Evolutionary conservation across 305 asterid species (phyloP).

Genomic region (Rubia tinctorum): DNA sequence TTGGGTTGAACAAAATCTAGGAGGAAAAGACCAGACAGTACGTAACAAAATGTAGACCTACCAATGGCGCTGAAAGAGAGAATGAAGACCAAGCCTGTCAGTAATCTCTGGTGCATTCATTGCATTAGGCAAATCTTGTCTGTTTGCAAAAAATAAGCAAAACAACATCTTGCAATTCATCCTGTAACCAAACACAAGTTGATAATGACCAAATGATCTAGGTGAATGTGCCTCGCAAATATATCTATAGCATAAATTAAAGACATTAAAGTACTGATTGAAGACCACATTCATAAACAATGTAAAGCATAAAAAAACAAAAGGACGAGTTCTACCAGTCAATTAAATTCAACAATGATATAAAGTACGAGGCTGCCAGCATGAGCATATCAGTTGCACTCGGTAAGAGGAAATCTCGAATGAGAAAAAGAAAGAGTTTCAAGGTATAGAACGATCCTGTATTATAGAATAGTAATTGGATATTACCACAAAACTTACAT

Average conservation of each 20-base stretch:
- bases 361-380: neutral
- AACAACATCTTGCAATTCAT: too few relatives aligned
- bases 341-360: neutral
- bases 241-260: neutral
- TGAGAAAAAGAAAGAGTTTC: neutral
- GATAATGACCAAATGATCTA: neutral
- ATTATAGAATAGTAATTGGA: neutral
- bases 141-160: too few relatives aligned
- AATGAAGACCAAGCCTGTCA: conserved; percentile 29
- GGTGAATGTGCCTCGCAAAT: neutral
- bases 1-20: neutral
- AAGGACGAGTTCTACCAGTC: neutral
- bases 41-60: neutral
- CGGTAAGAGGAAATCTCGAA: neutral
- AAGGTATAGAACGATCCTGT: too few relatives aligned
- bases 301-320: too few relatives aligned
- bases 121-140: conserved; percentile 31
- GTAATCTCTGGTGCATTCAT: conserved; percentile 31
- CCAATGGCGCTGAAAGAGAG: conserved; percentile 29
- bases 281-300: too few relatives aligned
- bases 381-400: neutral
- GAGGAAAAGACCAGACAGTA: neutral
- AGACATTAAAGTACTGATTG: neutral
- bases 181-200: conserved; percentile 17
- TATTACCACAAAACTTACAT: too few relatives aligned